phyloP scores from a whole-genome alignment of 306 rosid genomes.

The Sesbania bispinosa region DNA sequence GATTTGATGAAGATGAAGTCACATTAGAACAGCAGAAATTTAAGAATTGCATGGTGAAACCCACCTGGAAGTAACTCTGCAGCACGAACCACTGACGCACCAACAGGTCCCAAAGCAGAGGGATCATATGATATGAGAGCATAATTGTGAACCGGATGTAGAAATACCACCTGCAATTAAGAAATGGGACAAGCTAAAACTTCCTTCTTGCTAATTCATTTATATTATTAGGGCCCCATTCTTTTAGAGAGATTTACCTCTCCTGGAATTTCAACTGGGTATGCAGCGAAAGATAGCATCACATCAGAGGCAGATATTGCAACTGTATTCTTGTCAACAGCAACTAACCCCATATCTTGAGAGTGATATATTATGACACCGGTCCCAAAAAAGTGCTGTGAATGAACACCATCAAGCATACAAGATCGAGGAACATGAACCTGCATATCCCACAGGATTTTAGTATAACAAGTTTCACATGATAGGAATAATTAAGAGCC shows the following conservation, averaged over 20 bases:
- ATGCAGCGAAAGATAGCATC: slow-evolving; percentile 93
- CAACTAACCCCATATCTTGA: slow-evolving; percentile 76
- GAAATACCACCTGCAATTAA: slow-evolving; percentile 77
- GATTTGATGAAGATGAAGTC: not conserved
- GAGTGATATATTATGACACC: slow-evolving; percentile 89
- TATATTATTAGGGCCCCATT: not conserved
- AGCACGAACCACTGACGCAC: slow-evolving; percentile 75
- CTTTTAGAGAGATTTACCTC: slow-evolving; percentile 58
- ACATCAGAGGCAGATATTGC: slow-evolving; percentile 85
- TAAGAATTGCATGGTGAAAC: slow-evolving; percentile 4
- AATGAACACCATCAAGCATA: slow-evolving; percentile 97
- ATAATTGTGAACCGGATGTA: slow-evolving; percentile 95
- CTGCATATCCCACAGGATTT: slow-evolving; percentile 46
- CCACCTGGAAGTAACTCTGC: slow-evolving; percentile 92
- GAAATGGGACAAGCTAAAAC: not conserved
- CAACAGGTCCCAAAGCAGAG: slow-evolving; percentile 82
- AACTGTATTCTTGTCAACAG: slow-evolving; percentile 90
- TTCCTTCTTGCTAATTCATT: slow-evolving; percentile 6
- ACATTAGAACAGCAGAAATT: not conserved
- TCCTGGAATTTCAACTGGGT: slow-evolving; percentile 91
- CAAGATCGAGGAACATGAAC: slow-evolving; percentile 95
- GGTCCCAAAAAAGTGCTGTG: slow-evolving; percentile 88
- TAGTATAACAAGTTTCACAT: not conserved
- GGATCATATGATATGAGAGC: slow-evolving; percentile 94
- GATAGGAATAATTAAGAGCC: slow-evolving; percentile 7